These are phyloP conservation scores for Talaromyces islandicus DNA, from an alignment of 2,329 filamentous ascomycete genomes.

Conservation along the genomic window DNA sequence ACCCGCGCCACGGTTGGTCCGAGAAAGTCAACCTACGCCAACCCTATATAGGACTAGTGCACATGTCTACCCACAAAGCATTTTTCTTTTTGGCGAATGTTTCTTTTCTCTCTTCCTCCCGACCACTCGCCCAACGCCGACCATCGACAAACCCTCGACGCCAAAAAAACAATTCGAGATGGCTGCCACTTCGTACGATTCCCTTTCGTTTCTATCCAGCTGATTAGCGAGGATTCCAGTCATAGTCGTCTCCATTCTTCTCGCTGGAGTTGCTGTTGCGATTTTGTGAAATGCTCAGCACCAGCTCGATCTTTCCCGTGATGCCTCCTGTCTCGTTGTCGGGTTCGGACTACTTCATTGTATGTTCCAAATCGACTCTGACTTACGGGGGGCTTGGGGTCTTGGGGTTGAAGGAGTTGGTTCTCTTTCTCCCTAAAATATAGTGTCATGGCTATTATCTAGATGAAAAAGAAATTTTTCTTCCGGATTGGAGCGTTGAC, in stretches of 20 bases:
- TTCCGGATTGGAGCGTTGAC: conserved; percentile 35
- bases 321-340: conserved; percentile 14
- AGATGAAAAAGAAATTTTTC: background rate
- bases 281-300: conserved; percentile 37
- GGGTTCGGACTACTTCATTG: background rate
- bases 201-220: conserved; percentile 51
- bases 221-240: conserved; percentile 44
- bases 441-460: conserved; percentile 54
- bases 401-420: conserved; percentile 69
- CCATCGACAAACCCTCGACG: conserved; percentile 35
- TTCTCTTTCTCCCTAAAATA: conserved; percentile 66
- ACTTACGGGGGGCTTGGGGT: conserved; percentile 60
- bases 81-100: conserved; percentile 20
- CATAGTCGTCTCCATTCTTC: conserved; percentile 67
- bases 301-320: conserved; percentile 74
- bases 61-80: conserved; percentile 29
- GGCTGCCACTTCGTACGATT: conserved; percentile 46
- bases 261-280: conserved; percentile 59
- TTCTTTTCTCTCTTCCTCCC: conserved; percentile 19
- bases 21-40: background rate
- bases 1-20: background rate
- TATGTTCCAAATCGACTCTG: conserved; percentile 35
- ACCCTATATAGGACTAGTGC: conserved; percentile 18
- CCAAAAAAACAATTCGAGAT: conserved; percentile 44
- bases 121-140: conserved; percentile 25